Percentiles rank a stretch among this genome's conserved stretches.
Evolutionary conservation across 1,284 basidiomycete genomes (phyloP).

Genomic region (Sporisorium sorghi): DNA sequence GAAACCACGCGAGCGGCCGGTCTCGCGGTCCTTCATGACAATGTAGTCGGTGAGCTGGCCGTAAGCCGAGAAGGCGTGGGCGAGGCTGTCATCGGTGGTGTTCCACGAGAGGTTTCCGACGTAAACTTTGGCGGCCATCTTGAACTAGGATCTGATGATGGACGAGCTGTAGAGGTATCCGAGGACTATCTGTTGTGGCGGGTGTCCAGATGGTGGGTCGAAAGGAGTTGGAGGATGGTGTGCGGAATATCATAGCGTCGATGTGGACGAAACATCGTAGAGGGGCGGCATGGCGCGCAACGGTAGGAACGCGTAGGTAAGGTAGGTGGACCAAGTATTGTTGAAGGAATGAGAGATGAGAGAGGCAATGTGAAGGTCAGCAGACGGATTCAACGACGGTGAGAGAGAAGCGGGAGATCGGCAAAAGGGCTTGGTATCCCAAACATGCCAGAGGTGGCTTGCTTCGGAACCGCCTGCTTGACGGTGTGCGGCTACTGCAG

Average conservation of each 20-base stretch:
- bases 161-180: slow-evolving; percentile 41
- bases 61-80: slow-evolving; percentile 66
- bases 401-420: background rate
- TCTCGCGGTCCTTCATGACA: slow-evolving; percentile 97
- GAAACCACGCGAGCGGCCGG: slow-evolving; percentile 89
- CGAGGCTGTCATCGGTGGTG: slow-evolving; percentile 68
- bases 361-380: background rate
- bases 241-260: background rate
- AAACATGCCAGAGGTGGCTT: no score
- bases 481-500: background rate
- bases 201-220: background rate
- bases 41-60: slow-evolving; percentile 69
- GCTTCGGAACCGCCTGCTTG: no score
- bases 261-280: background rate
- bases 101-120: slow-evolving; percentile 69
- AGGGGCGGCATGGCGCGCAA: background rate
- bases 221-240: background rate
- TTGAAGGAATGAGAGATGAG: background rate
- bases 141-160: slow-evolving; percentile 30
- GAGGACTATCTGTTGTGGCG: slow-evolving; percentile 37
- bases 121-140: slow-evolving; percentile 69
- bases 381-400: background rate
- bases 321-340: background rate
- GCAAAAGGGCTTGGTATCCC: no score
- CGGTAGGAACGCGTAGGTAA: background rate